Conservation (phyloP, 2,329 filamentous ascomycete species). For the Chaetothyriales sp. region DNA sequence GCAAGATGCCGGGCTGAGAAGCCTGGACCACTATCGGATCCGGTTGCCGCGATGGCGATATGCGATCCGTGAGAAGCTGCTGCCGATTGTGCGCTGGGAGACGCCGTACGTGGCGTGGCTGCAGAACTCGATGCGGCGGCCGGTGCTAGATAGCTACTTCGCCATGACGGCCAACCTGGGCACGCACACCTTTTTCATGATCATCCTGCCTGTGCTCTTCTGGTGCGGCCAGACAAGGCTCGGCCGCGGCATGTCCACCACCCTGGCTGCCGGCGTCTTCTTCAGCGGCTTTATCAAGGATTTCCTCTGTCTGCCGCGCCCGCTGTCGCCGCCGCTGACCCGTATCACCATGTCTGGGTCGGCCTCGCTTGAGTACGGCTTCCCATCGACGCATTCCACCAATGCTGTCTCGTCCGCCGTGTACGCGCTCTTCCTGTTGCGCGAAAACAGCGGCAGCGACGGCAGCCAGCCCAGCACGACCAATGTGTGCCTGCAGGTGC, state of each 20-base stretch:
- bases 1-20: constrained; percentile 55
- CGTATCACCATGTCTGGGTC: constrained; percentile 97
- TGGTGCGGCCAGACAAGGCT: constrained; percentile 83
- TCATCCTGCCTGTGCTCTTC: constrained; percentile 83
- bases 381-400: constrained; percentile 90
- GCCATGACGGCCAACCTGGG: constrained; percentile 90
- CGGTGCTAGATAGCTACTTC: constrained; percentile 86
- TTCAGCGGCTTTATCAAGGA: constrained; percentile 91
- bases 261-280: constrained; percentile 65
- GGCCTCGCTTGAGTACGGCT: constrained; percentile 88
- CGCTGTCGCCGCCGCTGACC: constrained; percentile 77
- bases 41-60: constrained; percentile 83
- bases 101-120: constrained; percentile 83
- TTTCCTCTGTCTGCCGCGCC: constrained; percentile 77
- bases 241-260: constrained; percentile 60
- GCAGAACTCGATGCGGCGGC: constrained; percentile 65
- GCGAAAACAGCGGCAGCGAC: constrained; percentile 27
- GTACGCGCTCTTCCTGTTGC: constrained; percentile 60
- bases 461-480: constrained; percentile 26
- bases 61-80: constrained; percentile 58
- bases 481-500: constrained; percentile 47
- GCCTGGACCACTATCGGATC: constrained; percentile 68
- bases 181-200: constrained; percentile 98
- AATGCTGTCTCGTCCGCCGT: constrained; percentile 91
- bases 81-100: constrained; percentile 85